phyloP scores from a whole-genome alignment of 2,329 filamentous ascomycete species.

The Botrytis elliptica region DNA sequence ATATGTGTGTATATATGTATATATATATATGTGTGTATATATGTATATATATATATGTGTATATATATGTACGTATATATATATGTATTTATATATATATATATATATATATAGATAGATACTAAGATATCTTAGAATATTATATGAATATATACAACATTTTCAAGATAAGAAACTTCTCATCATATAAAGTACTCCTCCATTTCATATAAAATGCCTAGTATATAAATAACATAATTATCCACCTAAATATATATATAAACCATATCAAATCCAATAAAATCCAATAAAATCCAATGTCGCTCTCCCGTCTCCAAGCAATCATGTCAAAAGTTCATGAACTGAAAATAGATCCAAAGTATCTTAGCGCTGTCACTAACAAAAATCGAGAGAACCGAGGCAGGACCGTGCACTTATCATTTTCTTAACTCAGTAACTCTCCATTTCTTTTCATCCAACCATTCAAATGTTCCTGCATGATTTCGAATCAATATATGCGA shows the following conservation, averaged over 20 bases:
- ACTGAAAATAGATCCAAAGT: not conserved
- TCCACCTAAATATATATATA: not conserved
- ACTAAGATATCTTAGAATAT: no score
- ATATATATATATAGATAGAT: no score
- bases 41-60: not conserved
- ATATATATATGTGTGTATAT: no score
- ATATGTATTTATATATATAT: no score
- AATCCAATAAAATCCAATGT: not conserved
- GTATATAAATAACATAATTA: not conserved
- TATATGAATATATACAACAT: no score
- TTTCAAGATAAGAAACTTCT: not conserved
- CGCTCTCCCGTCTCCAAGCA: not conserved
- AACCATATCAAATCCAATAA: not conserved
- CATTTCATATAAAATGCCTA: not conserved
- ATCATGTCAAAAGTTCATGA: not conserved
- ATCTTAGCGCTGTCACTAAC: conserved; percentile 7
- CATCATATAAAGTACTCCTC: not conserved
- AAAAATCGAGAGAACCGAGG: not conserved
- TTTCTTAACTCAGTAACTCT: not conserved
- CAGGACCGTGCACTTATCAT: not conserved
- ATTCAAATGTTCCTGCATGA: not conserved
- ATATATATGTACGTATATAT: not conserved
- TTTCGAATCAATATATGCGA: not conserved
- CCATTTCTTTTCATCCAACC: conserved; percentile 7
- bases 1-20: no score